Evolutionary conservation across 768 basidiomycete genomes (phyloP).

Genomic region (Kondoa malvinella): DNA sequence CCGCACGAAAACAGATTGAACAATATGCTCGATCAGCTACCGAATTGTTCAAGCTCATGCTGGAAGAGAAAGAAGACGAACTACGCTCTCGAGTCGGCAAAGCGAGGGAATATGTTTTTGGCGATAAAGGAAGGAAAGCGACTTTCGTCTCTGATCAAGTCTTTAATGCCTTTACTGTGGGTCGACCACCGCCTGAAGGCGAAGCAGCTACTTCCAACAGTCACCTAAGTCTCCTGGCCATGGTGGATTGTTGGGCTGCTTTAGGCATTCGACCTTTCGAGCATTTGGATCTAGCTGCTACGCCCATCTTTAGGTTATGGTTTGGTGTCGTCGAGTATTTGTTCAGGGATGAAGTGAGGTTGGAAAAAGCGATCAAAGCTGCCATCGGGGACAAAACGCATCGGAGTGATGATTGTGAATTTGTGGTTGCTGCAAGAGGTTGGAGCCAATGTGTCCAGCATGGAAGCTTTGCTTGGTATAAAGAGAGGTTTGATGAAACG

Average conservation of each 20-base stretch:
- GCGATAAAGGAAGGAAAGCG: conserved; percentile 28
- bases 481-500: conserved; percentile 60
- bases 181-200: conserved; percentile 31
- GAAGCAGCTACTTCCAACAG: conserved; percentile 48
- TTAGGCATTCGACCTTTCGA: conserved; percentile 72
- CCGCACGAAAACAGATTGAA: conserved; percentile 69
- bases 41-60: conserved; percentile 91
- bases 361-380: conserved; percentile 55
- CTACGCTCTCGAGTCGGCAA: conserved; percentile 57
- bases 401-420: conserved; percentile 78
- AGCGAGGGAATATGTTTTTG: conserved; percentile 63
- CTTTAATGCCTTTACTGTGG: conserved; percentile 76
- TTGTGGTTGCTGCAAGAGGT: conserved; percentile 76
- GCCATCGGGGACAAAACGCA: conserved; percentile 61
- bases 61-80: conserved; percentile 41
- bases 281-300: conserved; percentile 82
- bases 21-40: conserved; percentile 72
- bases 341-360: conserved; percentile 49
- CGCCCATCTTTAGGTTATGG: conserved; percentile 89
- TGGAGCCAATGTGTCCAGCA: conserved; percentile 94
- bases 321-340: conserved; percentile 93
- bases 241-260: conserved; percentile 95
- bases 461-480: conserved; percentile 77
- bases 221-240: conserved; percentile 81
- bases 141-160: conserved; percentile 67